phyloP scores from a whole-genome alignment of 2,329 filamentous ascomycete species.

The Amesomyces nigricolor region DNA sequence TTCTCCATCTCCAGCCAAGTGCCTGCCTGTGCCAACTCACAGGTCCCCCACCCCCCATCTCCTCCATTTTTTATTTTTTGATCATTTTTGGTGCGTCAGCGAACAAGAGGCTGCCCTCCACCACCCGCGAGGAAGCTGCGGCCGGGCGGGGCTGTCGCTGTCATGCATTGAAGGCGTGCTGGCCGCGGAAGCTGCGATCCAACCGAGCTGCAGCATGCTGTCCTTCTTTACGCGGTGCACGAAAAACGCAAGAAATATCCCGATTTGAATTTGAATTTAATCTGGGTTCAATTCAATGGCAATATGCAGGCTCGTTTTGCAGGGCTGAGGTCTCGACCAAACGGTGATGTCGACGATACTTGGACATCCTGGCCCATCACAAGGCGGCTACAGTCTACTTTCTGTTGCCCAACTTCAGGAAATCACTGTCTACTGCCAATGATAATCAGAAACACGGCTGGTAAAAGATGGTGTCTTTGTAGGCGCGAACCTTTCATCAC shows the following conservation, averaged over 20 bases:
- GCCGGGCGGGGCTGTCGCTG: constrained; percentile 13
- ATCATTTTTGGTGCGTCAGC: neutral
- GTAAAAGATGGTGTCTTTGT: too few relatives aligned
- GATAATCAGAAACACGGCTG: too few relatives aligned
- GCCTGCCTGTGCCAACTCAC: constrained; percentile 1
- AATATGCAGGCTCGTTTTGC: neutral
- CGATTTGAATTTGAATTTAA: neutral
- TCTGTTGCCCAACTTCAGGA: too few relatives aligned
- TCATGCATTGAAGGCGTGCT: neutral
- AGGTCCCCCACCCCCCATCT: neutral
- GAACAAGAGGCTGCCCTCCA: constrained; percentile 13
- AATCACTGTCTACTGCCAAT: too few relatives aligned
- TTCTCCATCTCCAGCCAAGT: neutral
- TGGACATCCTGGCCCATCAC: too few relatives aligned
- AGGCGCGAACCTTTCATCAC: too few relatives aligned
- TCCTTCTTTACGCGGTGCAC: constrained; percentile 16
- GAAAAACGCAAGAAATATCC: neutral
- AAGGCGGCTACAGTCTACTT: too few relatives aligned
- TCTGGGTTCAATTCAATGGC: neutral
- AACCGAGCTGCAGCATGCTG: constrained; percentile 17
- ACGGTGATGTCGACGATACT: too few relatives aligned
- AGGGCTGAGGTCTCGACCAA: too few relatives aligned
- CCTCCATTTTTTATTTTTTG: neutral
- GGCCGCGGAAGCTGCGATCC: constrained; percentile 9
- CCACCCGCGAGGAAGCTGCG: neutral